Conservation (phyloP, 108 stramenopile genomes). For the Nitzschia palea region DNA sequence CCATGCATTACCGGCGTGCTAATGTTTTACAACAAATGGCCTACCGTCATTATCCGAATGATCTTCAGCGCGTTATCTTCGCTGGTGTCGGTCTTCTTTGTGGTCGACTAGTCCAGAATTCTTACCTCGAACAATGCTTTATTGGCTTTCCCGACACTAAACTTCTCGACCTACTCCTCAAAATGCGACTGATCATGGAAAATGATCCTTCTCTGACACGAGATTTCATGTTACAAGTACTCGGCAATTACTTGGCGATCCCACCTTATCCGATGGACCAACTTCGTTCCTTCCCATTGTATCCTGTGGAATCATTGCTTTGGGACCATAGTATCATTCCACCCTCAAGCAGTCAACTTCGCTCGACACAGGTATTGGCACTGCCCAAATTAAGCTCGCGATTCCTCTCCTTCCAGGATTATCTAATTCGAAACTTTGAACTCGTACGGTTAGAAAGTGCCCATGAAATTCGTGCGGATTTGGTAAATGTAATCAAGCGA, state of each 20-base stretch:
- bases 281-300: conserved; percentile 75
- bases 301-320: conserved; percentile 87
- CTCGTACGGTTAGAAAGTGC: conserved; percentile 90
- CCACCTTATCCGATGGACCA: conserved; percentile 64
- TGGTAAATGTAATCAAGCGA: conserved; percentile 86
- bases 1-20: conserved; percentile 50
- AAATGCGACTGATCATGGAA: conserved; percentile 73
- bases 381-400: conserved; percentile 90
- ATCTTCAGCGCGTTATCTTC: conserved; percentile 62
- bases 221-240: conserved; percentile 50
- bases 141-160: conserved; percentile 58
- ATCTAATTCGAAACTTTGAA: conserved; percentile 88
- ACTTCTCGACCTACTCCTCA: conserved; percentile 69
- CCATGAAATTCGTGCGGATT: conserved; percentile 90
- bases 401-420: conserved; percentile 91
- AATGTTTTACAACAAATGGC: conserved; percentile 75
- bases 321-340: conserved; percentile 86
- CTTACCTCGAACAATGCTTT: conserved; percentile 30
- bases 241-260: conserved; percentile 65
- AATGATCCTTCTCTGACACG: conserved; percentile 16
- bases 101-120: conserved; percentile 14
- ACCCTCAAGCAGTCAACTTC: conserved; percentile 38
- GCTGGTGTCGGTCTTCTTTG: conserved; percentile 67
- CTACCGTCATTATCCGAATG: conserved; percentile 61
- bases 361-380: conserved; percentile 56